Evolutionary conservation across 2,329 filamentous ascomycete genomes (phyloP).

Genomic region (Fusarium sp.): DNA sequence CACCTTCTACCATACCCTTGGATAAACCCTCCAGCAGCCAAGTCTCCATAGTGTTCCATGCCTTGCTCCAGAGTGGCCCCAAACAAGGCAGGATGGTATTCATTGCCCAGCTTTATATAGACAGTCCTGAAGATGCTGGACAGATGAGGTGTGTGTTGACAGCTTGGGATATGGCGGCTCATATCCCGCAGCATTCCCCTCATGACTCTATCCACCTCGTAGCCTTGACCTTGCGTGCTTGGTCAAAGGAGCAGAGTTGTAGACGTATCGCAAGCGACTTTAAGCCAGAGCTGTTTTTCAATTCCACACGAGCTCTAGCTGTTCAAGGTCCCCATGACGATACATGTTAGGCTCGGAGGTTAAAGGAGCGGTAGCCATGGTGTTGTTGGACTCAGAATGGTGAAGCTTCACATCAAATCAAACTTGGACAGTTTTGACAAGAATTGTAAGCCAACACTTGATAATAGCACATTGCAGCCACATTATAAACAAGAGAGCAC

Average conservation of each 20-base stretch:
- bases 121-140: neutral
- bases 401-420: neutral
- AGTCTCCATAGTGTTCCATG: neutral
- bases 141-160: neutral
- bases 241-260: neutral
- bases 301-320: too few relatives aligned
- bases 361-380: neutral
- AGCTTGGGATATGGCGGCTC: neutral
- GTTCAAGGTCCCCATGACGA: too few relatives aligned
- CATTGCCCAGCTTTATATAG: neutral
- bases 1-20: too few relatives aligned
- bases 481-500: neutral
- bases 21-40: neutral
- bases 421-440: neutral
- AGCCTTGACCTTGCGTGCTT: too few relatives aligned
- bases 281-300: too few relatives aligned
- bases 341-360: too few relatives aligned
- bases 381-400: neutral
- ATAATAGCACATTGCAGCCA: too few relatives aligned
- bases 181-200: fast-evolving
- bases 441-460: neutral
- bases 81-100: neutral
- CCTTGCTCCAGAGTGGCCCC: neutral
- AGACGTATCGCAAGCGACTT: neutral
- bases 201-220: too few relatives aligned